Evolutionary conservation across 208 protist genomes (phyloP).

Genomic region (Leishmania braziliensis): DNA sequence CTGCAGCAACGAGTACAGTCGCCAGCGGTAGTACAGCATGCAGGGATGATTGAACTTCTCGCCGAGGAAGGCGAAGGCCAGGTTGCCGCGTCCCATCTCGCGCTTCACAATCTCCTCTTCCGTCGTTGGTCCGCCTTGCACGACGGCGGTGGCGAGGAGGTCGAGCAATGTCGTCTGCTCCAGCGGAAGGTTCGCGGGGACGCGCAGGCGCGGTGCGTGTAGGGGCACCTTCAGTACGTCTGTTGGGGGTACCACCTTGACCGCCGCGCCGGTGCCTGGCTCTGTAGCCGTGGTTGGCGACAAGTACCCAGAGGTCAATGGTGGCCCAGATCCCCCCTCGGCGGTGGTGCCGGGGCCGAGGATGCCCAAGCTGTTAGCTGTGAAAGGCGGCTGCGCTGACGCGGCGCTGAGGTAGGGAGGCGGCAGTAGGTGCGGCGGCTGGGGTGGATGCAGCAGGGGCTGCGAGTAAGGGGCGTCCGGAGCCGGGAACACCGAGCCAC

Average conservation of each 20-base stretch:
- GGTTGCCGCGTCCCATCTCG: slow-evolving; percentile 55
- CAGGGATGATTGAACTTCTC: slow-evolving; percentile 51
- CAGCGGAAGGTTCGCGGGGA: slow-evolving; percentile 55
- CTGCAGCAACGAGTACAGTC: slow-evolving; percentile 83
- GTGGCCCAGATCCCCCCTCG: background rate
- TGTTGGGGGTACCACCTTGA: background rate
- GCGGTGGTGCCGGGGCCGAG: background rate
- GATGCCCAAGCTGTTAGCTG: background rate
- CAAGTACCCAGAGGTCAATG: background rate
- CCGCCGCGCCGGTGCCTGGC: background rate
- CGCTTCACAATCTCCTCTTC: slow-evolving; percentile 81
- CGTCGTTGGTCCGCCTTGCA: slow-evolving; percentile 68
- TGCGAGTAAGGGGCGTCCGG: background rate
- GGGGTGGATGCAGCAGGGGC: background rate
- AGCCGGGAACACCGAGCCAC: slow-evolving; percentile 8
- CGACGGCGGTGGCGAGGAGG: slow-evolving; percentile 61
- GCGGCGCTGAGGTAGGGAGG: background rate
- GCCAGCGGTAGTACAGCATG: slow-evolving; percentile 87
- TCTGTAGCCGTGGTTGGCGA: background rate
- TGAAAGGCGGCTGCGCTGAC: background rate
- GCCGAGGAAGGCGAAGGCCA: slow-evolving; percentile 67
- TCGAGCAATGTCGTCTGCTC: slow-evolving; percentile 65
- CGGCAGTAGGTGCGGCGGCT: background rate
- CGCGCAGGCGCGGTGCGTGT: slow-evolving; percentile 28
- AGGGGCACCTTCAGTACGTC: slow-evolving; percentile 27